Base-by-base conservation (phyloP, 495 filamentous ascomycete species). In the Lichina pygmaea region DNA sequence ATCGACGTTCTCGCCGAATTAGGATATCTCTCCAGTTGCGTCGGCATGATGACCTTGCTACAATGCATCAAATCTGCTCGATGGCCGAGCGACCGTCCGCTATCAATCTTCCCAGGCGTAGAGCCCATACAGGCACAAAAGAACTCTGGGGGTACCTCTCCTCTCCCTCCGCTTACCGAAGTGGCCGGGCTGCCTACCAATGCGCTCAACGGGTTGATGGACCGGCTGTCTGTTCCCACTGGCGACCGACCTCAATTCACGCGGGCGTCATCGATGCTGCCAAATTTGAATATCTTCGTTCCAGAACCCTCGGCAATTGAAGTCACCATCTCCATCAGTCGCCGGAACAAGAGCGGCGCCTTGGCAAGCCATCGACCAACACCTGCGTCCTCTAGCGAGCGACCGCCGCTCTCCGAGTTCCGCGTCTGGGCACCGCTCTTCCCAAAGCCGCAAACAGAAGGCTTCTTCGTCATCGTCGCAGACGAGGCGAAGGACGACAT, bases 1-100 rank as follows among this genome's bases (percentile, higher is more conserved):
- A 86, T 95, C 48, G 89, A 99, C 54, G 77, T 93, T 12, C 67
- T 99, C 52, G 78, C 91, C n/a, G 89, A 99, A 58, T 57, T 94
- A 2, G 84, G 84, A 15, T 77, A 78, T 55, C 60, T 81, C 3
- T 72, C 72, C 12, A 81, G 76, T 42, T 78, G 72, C 51, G 63
- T 69, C 31, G 70, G 72, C 61, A 80, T 93, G 68, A 79, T 94
- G 51, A 77, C 68, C 39, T 69, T 99, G 0, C 72, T 99, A 16
- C 81, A 93, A 54, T 81, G 75, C 54, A 76, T 95, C 61, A 95
- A 99, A 53, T 81, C 72, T 41, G 89, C 83, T 7, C 70, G 81
- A 30, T 99, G 91, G 91, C 84, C 85, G 1, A 68, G 75, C 33
- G 86, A 94, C 46, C 66, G 72, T 10, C 73, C 83, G 0, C 57